Conservation (phyloP, 768 basidiomycete species). For the Asterophora lycoperdoides region DNA sequence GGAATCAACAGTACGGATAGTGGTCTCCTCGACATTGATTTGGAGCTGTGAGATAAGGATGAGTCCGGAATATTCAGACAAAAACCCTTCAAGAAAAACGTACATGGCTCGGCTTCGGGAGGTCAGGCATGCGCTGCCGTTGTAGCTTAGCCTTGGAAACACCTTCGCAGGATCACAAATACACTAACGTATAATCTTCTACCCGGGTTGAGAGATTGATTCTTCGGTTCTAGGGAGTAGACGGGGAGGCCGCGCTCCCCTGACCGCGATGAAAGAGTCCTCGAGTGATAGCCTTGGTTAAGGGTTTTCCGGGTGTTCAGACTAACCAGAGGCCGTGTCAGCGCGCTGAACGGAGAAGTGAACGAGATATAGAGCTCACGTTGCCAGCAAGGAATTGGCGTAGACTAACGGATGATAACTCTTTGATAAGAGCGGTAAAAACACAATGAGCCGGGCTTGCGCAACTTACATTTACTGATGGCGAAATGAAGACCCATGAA, state of each 20-base stretch:
- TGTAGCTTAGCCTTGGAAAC: neutral
- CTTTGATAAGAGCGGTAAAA: neutral
- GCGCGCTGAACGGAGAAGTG: too few relatives aligned
- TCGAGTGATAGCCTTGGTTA: neutral
- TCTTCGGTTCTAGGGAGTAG: neutral
- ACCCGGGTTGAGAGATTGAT: neutral
- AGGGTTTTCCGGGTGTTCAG: neutral
- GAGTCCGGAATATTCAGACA: neutral
- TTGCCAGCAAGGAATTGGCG: conserved; percentile 22
- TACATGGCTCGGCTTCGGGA: neutral
- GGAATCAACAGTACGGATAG: neutral
- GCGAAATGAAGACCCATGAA: conserved; percentile 41
- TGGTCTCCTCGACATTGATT: neutral
- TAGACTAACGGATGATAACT: conserved; percentile 16
- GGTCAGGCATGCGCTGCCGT: neutral
- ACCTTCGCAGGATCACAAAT: neutral
- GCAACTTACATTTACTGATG: conserved; percentile 35
- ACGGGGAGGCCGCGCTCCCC: neutral
- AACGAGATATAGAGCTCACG: conserved; percentile 5
- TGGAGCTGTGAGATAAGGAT: neutral
- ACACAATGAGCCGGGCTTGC: neutral
- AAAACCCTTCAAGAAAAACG: neutral
- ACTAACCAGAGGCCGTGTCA: neutral
- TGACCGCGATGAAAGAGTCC: neutral
- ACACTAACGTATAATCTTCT: neutral